Percentiles rank a stretch among this genome's conserved stretches.
phyloP scores from a whole-genome alignment of 2,329 filamentous ascomycete species.

The Ilyonectria robusta region DNA sequence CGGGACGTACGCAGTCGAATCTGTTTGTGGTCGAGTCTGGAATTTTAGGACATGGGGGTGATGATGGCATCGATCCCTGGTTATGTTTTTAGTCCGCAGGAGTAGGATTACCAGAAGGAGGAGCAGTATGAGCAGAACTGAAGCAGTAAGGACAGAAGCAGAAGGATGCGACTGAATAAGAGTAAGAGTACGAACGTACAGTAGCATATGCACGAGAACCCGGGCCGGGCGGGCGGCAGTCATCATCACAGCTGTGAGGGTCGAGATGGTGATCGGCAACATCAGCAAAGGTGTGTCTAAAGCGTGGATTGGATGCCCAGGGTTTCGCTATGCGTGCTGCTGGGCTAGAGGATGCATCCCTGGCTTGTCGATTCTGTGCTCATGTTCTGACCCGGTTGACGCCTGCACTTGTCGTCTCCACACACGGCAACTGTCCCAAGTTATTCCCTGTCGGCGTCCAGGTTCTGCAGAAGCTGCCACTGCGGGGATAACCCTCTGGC shows the following conservation, averaged over 20 bases:
- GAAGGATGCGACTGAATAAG: slow-evolving; percentile 14
- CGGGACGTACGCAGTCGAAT: neutral
- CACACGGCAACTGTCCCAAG: neutral
- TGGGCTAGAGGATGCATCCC: slow-evolving; percentile 7
- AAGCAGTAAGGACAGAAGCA: slow-evolving; percentile 1
- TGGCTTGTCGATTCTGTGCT: neutral
- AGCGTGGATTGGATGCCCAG: neutral
- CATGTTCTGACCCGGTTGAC: neutral
- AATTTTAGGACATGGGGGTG: slow-evolving; percentile 5
- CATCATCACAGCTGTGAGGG: neutral
- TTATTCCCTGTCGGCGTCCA: neutral
- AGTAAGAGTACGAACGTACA: slow-evolving; percentile 28
- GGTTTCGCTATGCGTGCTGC: neutral
- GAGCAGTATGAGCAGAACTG: neutral
- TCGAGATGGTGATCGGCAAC: slow-evolving; percentile 5
- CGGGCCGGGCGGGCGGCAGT: slow-evolving; percentile 18
- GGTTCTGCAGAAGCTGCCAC: neutral
- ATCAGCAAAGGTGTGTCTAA: slow-evolving; percentile 10
- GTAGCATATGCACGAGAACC: slow-evolving; percentile 2
- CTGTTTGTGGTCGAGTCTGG: slow-evolving; percentile 2
- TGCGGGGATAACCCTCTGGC: slow-evolving; percentile 1
- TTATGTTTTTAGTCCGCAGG: neutral
- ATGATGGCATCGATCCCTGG: slow-evolving; percentile 1
- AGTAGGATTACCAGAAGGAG: too few species aligned
- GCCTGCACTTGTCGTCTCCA: neutral